Percentiles rank a stretch among this genome's conserved stretches.
These are phyloP conservation scores for Spergularia bocconei DNA, from an alignment of 148 eudicot genomes.

Conservation along the genomic window DNA sequence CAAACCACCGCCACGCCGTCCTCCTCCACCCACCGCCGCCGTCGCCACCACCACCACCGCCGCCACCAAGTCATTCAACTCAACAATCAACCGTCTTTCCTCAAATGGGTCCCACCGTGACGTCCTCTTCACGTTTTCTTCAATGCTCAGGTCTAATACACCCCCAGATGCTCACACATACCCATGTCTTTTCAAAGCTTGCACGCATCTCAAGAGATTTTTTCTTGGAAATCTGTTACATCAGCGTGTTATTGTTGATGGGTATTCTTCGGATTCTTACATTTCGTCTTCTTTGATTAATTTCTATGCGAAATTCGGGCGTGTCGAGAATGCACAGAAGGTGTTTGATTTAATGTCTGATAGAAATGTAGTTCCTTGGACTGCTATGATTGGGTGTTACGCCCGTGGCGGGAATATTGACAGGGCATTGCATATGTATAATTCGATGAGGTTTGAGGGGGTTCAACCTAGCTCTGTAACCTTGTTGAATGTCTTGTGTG, in stretches of 20 bases:
- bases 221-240: constrained; percentile 59
- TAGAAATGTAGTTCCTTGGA: constrained; percentile 75
- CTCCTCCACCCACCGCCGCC: constrained; percentile 1
- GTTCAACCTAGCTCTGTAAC: constrained; percentile 55
- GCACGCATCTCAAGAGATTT: constrained; percentile 46
- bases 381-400: constrained; percentile 74
- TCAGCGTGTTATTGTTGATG: constrained; percentile 45
- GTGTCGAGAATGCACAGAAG: constrained; percentile 40
- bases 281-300: constrained; percentile 63
- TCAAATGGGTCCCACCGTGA: constrained; percentile 42
- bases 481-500: constrained; percentile 50
- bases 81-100: constrained; percentile 59
- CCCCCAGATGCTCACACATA: constrained; percentile 69
- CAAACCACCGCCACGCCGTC: constrained; percentile 16
- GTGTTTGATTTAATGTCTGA: constrained; percentile 74
- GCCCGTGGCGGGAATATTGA: constrained; percentile 37
- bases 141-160: constrained; percentile 51
- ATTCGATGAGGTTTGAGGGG: constrained; percentile 56
- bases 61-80: constrained; percentile 53
- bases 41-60: constrained; percentile 21
- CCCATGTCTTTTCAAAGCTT: constrained; percentile 76
- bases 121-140: constrained; percentile 52
- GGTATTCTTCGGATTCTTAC: constrained; percentile 65
- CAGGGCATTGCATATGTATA: constrained; percentile 45
- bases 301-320: constrained; percentile 56